Conservation (phyloP, 805 yeast genomes). For the Spathaspora hagerdaliae region DNA sequence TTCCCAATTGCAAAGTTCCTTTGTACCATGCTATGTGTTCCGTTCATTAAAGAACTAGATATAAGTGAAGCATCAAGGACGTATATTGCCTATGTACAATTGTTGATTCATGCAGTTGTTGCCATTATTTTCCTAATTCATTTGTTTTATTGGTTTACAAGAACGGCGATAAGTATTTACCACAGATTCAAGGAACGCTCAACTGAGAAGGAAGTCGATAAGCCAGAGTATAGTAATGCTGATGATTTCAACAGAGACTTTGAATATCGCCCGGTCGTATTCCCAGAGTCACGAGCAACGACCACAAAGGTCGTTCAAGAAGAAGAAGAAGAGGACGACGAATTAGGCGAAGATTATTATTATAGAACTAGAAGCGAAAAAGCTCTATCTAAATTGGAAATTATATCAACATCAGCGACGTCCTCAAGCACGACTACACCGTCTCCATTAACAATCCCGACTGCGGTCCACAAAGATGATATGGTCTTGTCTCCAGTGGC, state of each 20-base stretch:
- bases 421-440: neutral
- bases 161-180: constrained; percentile 21
- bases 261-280: constrained; percentile 21
- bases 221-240: constrained; percentile 5
- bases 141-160: constrained; percentile 23
- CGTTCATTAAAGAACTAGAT: constrained; percentile 34
- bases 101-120: constrained; percentile 34
- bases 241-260: constrained; percentile 22
- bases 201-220: neutral
- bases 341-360: constrained; percentile 10
- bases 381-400: constrained; percentile 2
- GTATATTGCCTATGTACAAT: constrained; percentile 41
- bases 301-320: neutral
- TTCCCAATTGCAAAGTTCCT: constrained; percentile 36
- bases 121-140: constrained; percentile 27
- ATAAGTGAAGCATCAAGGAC: constrained; percentile 37
- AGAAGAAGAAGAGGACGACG: constrained; percentile 10
- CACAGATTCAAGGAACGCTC: constrained; percentile 8
- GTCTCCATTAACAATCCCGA: neutral
- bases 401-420: neutral
- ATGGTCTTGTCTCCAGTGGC: neutral
- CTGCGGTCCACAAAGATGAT: neutral
- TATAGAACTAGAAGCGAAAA: constrained; percentile 13
- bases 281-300: neutral
- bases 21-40: constrained; percentile 39